A percentile compares a stretch with the other conserved stretches of the same genome.
Conservation (phyloP, 495 filamentous ascomycete species). For the Lineolata rhizophorae region DNA sequence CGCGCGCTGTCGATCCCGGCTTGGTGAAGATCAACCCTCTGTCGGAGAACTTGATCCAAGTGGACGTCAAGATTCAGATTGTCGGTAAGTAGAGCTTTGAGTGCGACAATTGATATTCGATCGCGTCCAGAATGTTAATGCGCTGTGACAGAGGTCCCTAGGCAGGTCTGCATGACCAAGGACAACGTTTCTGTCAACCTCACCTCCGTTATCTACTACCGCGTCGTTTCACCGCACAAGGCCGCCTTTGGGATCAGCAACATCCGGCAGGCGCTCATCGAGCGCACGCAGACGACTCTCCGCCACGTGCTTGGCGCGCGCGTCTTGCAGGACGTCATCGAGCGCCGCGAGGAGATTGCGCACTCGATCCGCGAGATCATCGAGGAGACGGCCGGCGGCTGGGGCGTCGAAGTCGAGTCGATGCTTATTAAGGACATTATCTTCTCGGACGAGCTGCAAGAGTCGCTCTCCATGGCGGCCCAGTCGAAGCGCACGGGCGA, state of each 20-base stretch:
- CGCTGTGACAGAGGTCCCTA: slow-evolving; percentile 48
- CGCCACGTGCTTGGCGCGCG: slow-evolving; percentile 93
- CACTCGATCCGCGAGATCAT: slow-evolving; percentile 92
- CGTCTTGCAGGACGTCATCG: slow-evolving; percentile 94
- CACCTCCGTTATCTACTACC: slow-evolving; percentile 98
- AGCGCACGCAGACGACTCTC: slow-evolving; percentile 94
- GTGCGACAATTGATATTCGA: background rate
- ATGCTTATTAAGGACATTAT: slow-evolving; percentile 99
- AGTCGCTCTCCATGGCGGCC: slow-evolving; percentile 99
- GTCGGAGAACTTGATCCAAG: slow-evolving; percentile 66
- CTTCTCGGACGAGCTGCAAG: slow-evolving; percentile 88
- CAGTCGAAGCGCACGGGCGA: slow-evolving; percentile 96
- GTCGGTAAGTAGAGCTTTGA: slow-evolving; percentile 31
- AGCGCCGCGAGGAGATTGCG: slow-evolving; percentile 93
- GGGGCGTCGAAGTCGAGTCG: slow-evolving; percentile 89
- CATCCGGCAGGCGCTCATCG: slow-evolving; percentile 80
- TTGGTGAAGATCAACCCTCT: slow-evolving; percentile 97
- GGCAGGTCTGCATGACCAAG: slow-evolving; percentile 98
- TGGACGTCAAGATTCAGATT: slow-evolving; percentile 99
- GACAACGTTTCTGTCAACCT: slow-evolving; percentile 90
- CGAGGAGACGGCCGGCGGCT: slow-evolving; percentile 79
- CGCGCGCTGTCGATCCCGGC: slow-evolving; percentile 89
- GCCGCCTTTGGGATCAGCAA: slow-evolving; percentile 93
- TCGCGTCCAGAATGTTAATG: too few species aligned
- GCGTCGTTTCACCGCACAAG: slow-evolving; percentile 87